Conservation (phyloP, 164 flowering plant species). For the Magnolia kwangsiensis region DNA sequence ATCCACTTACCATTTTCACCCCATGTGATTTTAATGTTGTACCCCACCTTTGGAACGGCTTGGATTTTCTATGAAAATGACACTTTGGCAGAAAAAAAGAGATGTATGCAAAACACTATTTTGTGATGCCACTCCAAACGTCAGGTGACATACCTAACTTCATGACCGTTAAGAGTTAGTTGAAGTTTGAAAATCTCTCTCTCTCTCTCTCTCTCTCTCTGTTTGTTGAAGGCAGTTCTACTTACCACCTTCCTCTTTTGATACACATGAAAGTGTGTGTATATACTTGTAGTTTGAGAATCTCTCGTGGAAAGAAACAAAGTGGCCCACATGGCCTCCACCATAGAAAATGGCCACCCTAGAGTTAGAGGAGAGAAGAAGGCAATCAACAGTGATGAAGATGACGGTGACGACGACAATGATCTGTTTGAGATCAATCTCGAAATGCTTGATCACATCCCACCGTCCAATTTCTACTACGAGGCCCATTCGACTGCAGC, state of each 20-base stretch:
- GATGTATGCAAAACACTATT: no score
- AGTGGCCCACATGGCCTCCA: not conserved
- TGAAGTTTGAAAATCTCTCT: no score
- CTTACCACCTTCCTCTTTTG: not conserved
- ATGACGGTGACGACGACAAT: not conserved
- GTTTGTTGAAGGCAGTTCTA: conserved; percentile 6
- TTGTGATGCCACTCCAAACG: not conserved
- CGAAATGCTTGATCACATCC: not conserved
- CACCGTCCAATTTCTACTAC: not conserved
- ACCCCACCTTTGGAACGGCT: no score
- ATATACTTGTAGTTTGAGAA: not conserved
- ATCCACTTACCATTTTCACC: no score
- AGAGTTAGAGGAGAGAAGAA: not conserved
- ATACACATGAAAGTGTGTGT: not conserved
- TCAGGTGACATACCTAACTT: not conserved
- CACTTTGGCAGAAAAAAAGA: no score
- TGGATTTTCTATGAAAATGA: no score
- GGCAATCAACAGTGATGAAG: not conserved
- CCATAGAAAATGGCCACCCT: not conserved
- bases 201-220: not conserved
- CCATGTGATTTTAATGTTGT: no score
- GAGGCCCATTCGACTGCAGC: not conserved
- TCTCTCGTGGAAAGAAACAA: not conserved
- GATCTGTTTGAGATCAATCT: conserved; percentile 6
- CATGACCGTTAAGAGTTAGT: not conserved